Evolutionary conservation across 164 flowering plant genomes (phyloP).

Genomic region (Warburgia ugandensis): DNA sequence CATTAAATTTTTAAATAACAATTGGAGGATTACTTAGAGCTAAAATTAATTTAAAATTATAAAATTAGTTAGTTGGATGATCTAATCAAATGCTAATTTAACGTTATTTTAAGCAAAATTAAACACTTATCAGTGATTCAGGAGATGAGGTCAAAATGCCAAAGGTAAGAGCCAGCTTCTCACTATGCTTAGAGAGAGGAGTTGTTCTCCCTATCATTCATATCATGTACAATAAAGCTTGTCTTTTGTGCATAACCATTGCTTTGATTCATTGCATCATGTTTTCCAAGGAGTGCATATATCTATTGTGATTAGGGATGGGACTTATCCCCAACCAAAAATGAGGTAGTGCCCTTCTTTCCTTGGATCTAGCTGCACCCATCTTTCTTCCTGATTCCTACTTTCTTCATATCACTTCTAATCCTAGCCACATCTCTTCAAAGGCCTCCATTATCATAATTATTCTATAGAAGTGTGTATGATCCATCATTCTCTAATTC

Average conservation of each 20-base stretch:
- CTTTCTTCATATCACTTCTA: slow-evolving; percentile 51
- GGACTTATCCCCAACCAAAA: slow-evolving; percentile 65
- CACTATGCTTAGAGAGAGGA: slow-evolving; percentile 66
- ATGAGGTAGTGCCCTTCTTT: slow-evolving; percentile 46
- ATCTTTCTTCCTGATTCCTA: slow-evolving; percentile 71
- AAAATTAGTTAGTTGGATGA: too few relatives aligned
- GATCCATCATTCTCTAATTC: slow-evolving; percentile 56
- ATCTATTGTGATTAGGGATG: slow-evolving; percentile 57
- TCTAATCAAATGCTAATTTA: too few relatives aligned
- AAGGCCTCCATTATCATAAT: slow-evolving; percentile 69
- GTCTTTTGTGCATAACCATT: slow-evolving; percentile 65
- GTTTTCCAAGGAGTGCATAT: slow-evolving; percentile 36
- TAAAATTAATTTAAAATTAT: too few relatives aligned
- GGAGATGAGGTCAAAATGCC: slow-evolving; percentile 50
- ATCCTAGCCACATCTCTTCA: slow-evolving; percentile 82
- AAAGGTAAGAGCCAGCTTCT: slow-evolving; percentile 82
- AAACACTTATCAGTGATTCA: too few relatives aligned
- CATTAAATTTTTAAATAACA: too few relatives aligned
- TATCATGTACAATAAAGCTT: slow-evolving; percentile 70
- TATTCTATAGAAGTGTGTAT: slow-evolving; percentile 67
- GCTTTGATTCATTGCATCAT: slow-evolving; percentile 42
- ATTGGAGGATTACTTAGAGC: too few relatives aligned
- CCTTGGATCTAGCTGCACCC: slow-evolving; percentile 86
- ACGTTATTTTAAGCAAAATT: too few relatives aligned
- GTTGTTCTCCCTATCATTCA: slow-evolving; percentile 81